Evolutionary conservation across 257 asterid genomes (phyloP), one percentile per base, ranked within the genome.

Genomic region (Nicotiana paniculata): DNA sequence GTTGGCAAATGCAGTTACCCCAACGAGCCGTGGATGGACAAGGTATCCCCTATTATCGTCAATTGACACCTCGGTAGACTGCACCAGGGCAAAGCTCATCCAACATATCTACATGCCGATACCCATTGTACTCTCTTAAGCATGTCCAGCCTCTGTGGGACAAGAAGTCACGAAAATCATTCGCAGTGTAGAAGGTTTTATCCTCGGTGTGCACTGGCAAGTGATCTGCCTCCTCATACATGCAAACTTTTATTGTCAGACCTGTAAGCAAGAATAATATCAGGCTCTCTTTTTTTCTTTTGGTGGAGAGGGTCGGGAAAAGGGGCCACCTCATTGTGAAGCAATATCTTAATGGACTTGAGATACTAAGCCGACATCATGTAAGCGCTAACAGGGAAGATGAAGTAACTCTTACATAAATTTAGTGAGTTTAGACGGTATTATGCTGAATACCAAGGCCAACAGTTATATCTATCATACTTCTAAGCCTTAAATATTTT

Each of bases 61-160:
- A 85, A 63, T 72, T 86, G 32, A 83, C 85, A 68, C 97, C 94
- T 4, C 98, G 96, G 53, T 93, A 93, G 6, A 91, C 72, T 15
- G 86, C 97, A 76, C 92, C 94, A 1, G 96, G 97, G 82, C 91
- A 87, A 30, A 93, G 97, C 84, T 91, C 97, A 6, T 92, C 94
- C 92, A 93, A 67, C 16, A 66, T 87, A 81, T 92, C 97, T 43
- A 91, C 78, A 67, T 87, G 87, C 54, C 98, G 85, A 79, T 81
- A 91, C 0, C 96, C 94, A 70, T 85, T 87, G 88, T 83, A 92
- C 87, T 92, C 96, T 83, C 94, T 85, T 89, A 92, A 85, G 81
- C 91, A 90, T 51, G 90, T 87, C 97, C 97, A 93, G 35, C 96
- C 90, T 51, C 96, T 93, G 1, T 93, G 91, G 1, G 92, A 75